A percentile compares a stretch with the other conserved stretches of the same genome.
phyloP scores from a whole-genome alignment of 768 basidiomycete species.

The Myochromella boudieri region DNA sequence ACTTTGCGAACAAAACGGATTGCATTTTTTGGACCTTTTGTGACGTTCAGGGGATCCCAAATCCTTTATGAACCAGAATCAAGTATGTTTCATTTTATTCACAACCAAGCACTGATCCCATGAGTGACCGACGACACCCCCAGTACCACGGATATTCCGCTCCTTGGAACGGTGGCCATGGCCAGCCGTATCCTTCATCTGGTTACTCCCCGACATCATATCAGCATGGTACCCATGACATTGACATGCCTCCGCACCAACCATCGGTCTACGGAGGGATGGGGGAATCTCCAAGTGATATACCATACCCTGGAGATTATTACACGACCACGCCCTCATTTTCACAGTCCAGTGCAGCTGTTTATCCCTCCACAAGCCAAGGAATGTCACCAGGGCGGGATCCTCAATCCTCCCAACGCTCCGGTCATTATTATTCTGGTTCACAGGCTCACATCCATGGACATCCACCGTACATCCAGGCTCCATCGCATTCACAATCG shows the following conservation, averaged over 20 bases:
- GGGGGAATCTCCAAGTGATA: slow-evolving; percentile 8
- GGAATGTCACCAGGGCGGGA: slow-evolving; percentile 30
- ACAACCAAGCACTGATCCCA: slow-evolving; percentile 17
- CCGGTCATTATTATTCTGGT: slow-evolving; percentile 30
- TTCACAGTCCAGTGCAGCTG: slow-evolving; percentile 15
- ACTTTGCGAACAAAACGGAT: slow-evolving; percentile 27
- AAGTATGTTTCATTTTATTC: slow-evolving; percentile 12
- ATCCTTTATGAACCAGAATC: slow-evolving; percentile 27
- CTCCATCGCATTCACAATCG: slow-evolving; percentile 25
- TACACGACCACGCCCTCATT: slow-evolving; percentile 20
- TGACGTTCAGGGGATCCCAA: slow-evolving; percentile 22
- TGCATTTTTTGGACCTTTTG: slow-evolving; percentile 20
- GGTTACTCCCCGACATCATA: slow-evolving; percentile 26
- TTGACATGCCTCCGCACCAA: slow-evolving; percentile 19
- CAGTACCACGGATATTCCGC: slow-evolving; percentile 32
- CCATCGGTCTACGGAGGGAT: slow-evolving; percentile 22
- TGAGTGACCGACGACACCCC: slow-evolving; percentile 29
- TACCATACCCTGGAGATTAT: slow-evolving; percentile 22
- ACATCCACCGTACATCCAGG: slow-evolving; percentile 31
- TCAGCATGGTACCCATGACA: slow-evolving; percentile 19
- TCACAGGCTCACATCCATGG: slow-evolving; percentile 36
- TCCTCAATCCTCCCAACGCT: slow-evolving; percentile 29
- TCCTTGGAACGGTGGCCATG: slow-evolving; percentile 34
- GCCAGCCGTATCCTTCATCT: slow-evolving; percentile 29
- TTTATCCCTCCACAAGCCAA: slow-evolving; percentile 20